phyloP scores from a whole-genome alignment of 371 early-diverging fungal species.

The Mortierella sp. region DNA sequence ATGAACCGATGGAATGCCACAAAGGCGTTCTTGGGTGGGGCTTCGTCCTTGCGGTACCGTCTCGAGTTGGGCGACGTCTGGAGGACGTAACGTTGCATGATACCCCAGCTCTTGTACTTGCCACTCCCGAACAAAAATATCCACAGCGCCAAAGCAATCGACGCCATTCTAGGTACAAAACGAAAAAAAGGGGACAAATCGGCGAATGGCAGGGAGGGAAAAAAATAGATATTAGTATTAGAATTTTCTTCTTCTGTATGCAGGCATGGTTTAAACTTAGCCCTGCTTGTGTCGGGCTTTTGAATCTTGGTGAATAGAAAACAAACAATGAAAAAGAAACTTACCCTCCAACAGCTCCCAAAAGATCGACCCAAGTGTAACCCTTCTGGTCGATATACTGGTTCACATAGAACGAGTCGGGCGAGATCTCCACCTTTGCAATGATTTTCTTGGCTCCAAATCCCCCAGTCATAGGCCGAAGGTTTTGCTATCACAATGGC shows the following conservation, averaged over 20 bases:
- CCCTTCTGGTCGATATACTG: conserved; percentile 33
- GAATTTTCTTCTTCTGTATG: background rate
- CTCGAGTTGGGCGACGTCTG: conserved; percentile 43
- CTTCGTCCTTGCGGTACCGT: conserved; percentile 8
- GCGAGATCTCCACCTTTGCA: conserved; percentile 30
- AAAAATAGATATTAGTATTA: background rate
- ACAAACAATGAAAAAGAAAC: background rate
- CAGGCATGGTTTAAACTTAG: background rate
- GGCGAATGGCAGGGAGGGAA: background rate
- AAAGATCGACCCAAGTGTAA: conserved; percentile 49
- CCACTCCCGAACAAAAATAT: conserved; percentile 53
- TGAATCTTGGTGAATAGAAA: background rate
- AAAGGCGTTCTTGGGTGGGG: background rate
- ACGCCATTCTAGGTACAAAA: conserved; percentile 27
- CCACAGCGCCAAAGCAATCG: conserved; percentile 44
- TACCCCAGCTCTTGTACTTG: conserved; percentile 55
- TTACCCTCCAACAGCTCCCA: conserved; percentile 50
- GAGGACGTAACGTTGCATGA: conserved; percentile 46
- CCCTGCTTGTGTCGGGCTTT: background rate
- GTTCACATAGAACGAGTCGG: conserved; percentile 38
- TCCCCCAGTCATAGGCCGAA: conserved; percentile 13
- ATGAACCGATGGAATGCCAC: conserved; percentile 11
- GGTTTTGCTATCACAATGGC: conserved; percentile 32
- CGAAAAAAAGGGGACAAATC: background rate
- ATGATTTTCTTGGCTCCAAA: background rate